These are phyloP conservation scores for Hibiscus tridactylites DNA, from an alignment of 345 rosid species.

Conservation along the genomic window DNA sequence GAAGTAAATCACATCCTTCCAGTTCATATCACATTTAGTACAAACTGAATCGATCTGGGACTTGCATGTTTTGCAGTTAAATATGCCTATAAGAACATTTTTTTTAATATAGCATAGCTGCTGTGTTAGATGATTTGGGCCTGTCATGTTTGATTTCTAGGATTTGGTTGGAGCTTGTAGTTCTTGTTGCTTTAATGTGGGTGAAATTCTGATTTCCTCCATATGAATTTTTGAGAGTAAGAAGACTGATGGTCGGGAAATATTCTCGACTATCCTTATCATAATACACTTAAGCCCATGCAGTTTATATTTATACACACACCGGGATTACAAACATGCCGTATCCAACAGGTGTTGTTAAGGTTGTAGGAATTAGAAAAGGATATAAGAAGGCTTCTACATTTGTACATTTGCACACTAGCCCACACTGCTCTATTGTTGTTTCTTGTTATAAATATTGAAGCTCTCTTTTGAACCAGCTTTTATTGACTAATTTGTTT, in stretches of 20 bases:
- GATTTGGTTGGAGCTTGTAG: neutral
- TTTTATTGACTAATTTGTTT: neutral
- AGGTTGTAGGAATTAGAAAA: neutral
- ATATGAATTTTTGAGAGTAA: neutral
- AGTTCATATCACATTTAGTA: neutral
- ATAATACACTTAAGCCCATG: neutral
- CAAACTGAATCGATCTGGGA: neutral
- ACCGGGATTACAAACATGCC: neutral
- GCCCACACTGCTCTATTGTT: neutral
- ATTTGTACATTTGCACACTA: neutral
- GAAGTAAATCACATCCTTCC: conserved; percentile 44
- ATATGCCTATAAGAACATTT: neutral
- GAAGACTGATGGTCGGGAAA: neutral
- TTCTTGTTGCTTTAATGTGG: neutral
- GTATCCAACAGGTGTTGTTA: neutral
- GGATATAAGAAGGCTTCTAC: neutral
- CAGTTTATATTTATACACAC: neutral
- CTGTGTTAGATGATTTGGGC: neutral
- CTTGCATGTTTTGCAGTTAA: conserved; percentile 1
- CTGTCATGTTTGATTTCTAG: neutral
- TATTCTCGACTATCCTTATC: neutral
- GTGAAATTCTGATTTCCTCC: neutral
- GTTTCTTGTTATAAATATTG: neutral
- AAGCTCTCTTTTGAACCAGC: neutral
- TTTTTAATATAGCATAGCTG: neutral